Percentiles rank a stretch among this genome's conserved stretches.
Conservation (phyloP, 371 early-diverging fungal species). For the Actinomucor elegans region DNA sequence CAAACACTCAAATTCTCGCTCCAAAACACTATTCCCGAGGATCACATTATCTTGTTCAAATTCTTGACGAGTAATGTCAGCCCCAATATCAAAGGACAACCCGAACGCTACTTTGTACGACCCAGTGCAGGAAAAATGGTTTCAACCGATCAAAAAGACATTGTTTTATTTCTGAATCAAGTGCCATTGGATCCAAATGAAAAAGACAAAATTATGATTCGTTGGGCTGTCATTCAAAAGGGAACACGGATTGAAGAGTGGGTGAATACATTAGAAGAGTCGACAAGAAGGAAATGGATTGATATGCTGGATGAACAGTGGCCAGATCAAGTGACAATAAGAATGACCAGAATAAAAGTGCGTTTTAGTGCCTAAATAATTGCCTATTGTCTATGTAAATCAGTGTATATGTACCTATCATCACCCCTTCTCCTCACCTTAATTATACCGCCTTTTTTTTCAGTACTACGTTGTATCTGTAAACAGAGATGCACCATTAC, state of each 20-base stretch:
- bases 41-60: slow-evolving; percentile 45
- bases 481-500: too few species aligned
- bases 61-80: slow-evolving; percentile 38
- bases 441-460: too few species aligned
- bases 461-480: too few species aligned
- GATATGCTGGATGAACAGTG: slow-evolving; percentile 46
- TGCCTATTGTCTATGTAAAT: too few species aligned
- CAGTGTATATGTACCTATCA: too few species aligned
- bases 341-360: slow-evolving; percentile 43
- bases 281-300: slow-evolving; percentile 41
- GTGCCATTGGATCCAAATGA: slow-evolving; percentile 20
- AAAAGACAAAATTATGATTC: slow-evolving; percentile 43
- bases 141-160: slow-evolving; percentile 28
- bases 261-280: slow-evolving; percentile 29
- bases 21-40: slow-evolving; percentile 41
- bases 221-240: slow-evolving; percentile 45
- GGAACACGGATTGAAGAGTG: slow-evolving; percentile 36
- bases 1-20: slow-evolving; percentile 37
- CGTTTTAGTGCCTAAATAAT: slow-evolving; percentile 22
- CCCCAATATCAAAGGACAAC: not conserved
- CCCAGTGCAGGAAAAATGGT: slow-evolving; percentile 45
- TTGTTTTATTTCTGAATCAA: slow-evolving; percentile 44
- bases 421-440: too few species aligned
- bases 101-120: slow-evolving; percentile 44
- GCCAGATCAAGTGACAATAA: slow-evolving; percentile 45